phyloP scores from a whole-genome alignment of 345 rosid species.

The Kernera saxatilis region DNA sequence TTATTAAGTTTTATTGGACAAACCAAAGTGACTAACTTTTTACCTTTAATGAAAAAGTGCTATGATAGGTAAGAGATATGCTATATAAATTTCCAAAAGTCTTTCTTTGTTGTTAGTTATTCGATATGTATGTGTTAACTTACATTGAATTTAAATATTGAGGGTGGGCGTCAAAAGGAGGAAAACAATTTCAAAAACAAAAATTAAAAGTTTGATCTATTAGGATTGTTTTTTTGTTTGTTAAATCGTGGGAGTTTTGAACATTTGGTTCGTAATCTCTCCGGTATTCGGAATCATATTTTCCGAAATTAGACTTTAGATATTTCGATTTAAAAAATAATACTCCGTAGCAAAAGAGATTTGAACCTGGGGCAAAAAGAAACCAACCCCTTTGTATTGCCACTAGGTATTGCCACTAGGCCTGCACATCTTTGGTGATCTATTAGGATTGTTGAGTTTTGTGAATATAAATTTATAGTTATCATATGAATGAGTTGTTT shows the following conservation, averaged over 20 bases:
- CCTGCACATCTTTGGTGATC: no score
- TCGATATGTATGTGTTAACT: background rate
- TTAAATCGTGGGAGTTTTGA: no score
- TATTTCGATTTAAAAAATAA: no score
- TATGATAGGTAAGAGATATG: background rate
- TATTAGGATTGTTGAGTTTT: background rate
- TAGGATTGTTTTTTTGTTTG: background rate
- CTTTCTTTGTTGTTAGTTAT: background rate
- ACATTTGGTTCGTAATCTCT: no score
- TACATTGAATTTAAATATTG: background rate
- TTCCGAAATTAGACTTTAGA: no score
- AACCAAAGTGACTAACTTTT: background rate
- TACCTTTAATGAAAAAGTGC: background rate
- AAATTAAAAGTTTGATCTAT: background rate
- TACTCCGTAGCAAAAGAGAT: no score
- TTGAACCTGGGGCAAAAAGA: no score
- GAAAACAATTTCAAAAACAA: background rate
- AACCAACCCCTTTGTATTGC: no score
- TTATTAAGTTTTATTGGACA: background rate
- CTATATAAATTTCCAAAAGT: background rate
- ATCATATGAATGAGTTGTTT: background rate
- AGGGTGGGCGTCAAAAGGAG: background rate
- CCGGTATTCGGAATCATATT: no score
- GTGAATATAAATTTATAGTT: background rate
- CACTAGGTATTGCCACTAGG: no score